Base-by-base conservation (phyloP, 2,329 filamentous ascomycete species). In the Alternaria infectoria region DNA sequence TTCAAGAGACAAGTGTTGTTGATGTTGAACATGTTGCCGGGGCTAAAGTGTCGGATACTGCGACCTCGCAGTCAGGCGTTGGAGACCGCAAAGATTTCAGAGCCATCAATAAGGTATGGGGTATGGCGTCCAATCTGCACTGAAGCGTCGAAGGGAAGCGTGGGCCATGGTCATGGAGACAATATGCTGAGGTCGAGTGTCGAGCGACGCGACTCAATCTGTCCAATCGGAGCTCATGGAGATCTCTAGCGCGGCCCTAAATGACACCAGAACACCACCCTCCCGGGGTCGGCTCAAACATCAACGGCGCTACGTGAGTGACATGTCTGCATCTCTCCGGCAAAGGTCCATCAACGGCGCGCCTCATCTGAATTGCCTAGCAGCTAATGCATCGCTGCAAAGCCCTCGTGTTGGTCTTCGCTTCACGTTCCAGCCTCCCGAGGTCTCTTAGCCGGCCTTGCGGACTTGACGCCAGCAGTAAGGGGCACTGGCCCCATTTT, bases 11-110 rank as follows among this genome's bases (percentile, higher is more conserved):
- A 91, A 65, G 86, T 87, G 56, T 91, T 89, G 79, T 97, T 92
- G 58, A 97, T 87, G 70, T 94, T 91, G 72, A 96, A 92, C 96
- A 99, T 98, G 82, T 95, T 93, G 80, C 98, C 95, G 54, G 96
- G 96, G 61, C 95, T 93, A 62, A 96, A 91, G 75, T 94, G 97
- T 81, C 91, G 93, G 72, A 98, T 92, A 59, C 90, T 91, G 84
- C 93, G 97, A 65, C 94, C 96, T 59, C 90, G 88, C 44, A 96
- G 96, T 96, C 96, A 99, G 12, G 89, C 81, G 52, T 85, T 82
- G 9, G 88, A 88, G 26, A 96, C 95, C 19, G 91, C 30, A 5
- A 15, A 32, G 6, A 32, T 32, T 6, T 15, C 13, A 32, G 12
- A 32, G 5, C 4, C n/a, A 40, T 40, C 36, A 17, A 40, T 40